Evolutionary conservation across 345 rosid genomes (phyloP).

Genomic region (Arabidopsis suecica): DNA sequence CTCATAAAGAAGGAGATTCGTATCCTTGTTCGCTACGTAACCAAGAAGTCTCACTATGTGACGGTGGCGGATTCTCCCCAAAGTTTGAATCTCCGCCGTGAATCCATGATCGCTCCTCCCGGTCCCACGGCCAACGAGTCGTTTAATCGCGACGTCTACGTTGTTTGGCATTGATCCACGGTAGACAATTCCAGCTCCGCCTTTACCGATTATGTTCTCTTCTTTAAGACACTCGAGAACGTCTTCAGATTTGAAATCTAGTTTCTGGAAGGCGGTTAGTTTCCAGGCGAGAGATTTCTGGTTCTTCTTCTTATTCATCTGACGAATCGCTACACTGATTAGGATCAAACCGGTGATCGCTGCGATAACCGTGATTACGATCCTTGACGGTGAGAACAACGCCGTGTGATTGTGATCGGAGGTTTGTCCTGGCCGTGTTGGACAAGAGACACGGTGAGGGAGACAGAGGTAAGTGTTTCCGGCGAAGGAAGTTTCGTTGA

Average conservation of each 20-base stretch:
- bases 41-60: conserved; percentile 84
- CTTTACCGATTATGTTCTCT: conserved; percentile 93
- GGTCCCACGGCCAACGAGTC: conserved; percentile 68
- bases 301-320: conserved; percentile 54
- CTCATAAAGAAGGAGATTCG: conserved; percentile 77
- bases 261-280: conserved; percentile 78
- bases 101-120: conserved; percentile 81
- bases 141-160: conserved; percentile 76
- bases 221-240: conserved; percentile 82
- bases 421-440: conserved; percentile 29
- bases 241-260: conserved; percentile 80
- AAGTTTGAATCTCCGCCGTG: conserved; percentile 90
- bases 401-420: conserved; percentile 42
- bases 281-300: conserved; percentile 69
- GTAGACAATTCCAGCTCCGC: conserved; percentile 91
- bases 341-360: conserved; percentile 54
- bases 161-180: conserved; percentile 81
- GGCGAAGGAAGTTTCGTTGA: conserved; percentile 65
- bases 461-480: conserved; percentile 77
- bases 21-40: conserved; percentile 81
- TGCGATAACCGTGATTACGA: conserved; percentile 52
- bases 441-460: conserved; percentile 55
- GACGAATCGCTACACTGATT: conserved; percentile 51
- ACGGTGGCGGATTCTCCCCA: conserved; percentile 84
- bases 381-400: conserved; percentile 49